Base-by-base conservation (phyloP, 257 asterid genomes). In the Fraxinus anomala region DNA sequence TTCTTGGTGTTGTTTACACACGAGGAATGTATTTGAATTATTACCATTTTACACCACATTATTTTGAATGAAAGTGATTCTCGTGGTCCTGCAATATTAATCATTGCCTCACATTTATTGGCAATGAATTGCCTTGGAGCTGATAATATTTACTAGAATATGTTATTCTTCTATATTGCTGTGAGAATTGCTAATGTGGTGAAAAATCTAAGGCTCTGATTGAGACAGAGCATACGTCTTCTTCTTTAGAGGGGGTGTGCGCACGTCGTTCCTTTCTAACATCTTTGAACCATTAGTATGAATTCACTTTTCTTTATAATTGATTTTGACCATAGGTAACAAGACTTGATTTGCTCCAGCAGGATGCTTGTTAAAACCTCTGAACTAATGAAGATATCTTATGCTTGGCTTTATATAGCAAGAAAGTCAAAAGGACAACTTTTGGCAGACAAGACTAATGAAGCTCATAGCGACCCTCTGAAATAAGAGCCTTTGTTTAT, bases 11-110 rank as follows among this genome's bases (percentile, higher is more conserved):
- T 28, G 23, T 47, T 23, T 69, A 73, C 77, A 56, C 70, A 33
- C 26, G 59, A 59, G 56, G 36, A 70, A 34, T 78, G 76, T 72
- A 65, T 79, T 66, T 70, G 79, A 82, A 47, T 68, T 6, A 68
- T 75, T 44, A 68, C 16, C 77, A 72, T 75, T 77, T 56, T 77
- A 30, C 77, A 68, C 40, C 69, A 31, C 21, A 59, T 79, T 69
- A 54, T 40, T 68, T 77, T 68, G 77, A 17, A 44, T 42, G 30
- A 1, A 61, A 23, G 33, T 61, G 74, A 72, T 80, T 69, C 75
- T 65, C 67, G 26, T 68, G 44, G 82, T 28, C 33, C 70, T 76
- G 23, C 33, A 73, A 44, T 81, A 68, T 17, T 79, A 23, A 72
- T 68, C 74, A 66, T 73, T 44, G 39, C 72, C 76, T 59, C 68